Evolutionary conservation across 352 stramenopile species (phyloP).

Genomic region (Pythium biforme): DNA sequence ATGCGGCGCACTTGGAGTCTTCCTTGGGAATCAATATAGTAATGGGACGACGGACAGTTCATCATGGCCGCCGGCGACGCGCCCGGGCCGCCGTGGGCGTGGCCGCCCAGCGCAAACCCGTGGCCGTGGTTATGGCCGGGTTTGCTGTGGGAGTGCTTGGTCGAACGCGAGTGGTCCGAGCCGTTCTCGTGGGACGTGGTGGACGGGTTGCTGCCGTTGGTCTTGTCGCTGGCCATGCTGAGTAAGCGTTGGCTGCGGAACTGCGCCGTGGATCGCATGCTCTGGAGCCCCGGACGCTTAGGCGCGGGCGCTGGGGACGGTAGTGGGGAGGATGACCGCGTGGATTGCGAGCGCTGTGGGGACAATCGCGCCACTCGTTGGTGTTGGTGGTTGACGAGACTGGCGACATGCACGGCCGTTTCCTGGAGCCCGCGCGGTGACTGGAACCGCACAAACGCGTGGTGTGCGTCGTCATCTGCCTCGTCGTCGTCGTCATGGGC

Average conservation of each 20-base stretch:
- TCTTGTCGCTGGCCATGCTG: conserved; percentile 30
- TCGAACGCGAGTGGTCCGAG: conserved; percentile 14
- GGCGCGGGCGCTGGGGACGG: conserved; percentile 10
- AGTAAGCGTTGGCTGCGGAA: conserved; percentile 28
- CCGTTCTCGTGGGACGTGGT: conserved; percentile 31
- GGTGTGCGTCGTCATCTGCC: neutral
- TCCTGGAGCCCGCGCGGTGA: conserved; percentile 19
- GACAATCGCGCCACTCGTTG: too few species aligned
- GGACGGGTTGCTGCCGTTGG: conserved; percentile 28
- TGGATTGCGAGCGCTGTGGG: conserved; percentile 13
- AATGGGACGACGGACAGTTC: conserved; percentile 46
- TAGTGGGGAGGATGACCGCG: conserved; percentile 16
- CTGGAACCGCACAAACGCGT: conserved; percentile 22
- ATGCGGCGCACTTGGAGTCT: conserved; percentile 46
- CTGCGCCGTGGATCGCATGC: conserved; percentile 10
- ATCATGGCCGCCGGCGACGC: conserved; percentile 16
- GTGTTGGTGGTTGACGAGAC: conserved; percentile 8
- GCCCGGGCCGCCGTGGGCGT: neutral
- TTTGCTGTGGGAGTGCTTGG: conserved; percentile 5
- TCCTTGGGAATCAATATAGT: conserved; percentile 57
- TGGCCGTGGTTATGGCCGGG: conserved; percentile 5
- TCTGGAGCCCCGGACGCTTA: conserved; percentile 10
- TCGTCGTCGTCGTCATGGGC: conserved; percentile 1
- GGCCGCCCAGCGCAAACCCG: neutral
- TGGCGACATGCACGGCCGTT: conserved; percentile 17